phyloP scores from a whole-genome alignment of 345 rosid genomes.

The Hibiscus trionum region DNA sequence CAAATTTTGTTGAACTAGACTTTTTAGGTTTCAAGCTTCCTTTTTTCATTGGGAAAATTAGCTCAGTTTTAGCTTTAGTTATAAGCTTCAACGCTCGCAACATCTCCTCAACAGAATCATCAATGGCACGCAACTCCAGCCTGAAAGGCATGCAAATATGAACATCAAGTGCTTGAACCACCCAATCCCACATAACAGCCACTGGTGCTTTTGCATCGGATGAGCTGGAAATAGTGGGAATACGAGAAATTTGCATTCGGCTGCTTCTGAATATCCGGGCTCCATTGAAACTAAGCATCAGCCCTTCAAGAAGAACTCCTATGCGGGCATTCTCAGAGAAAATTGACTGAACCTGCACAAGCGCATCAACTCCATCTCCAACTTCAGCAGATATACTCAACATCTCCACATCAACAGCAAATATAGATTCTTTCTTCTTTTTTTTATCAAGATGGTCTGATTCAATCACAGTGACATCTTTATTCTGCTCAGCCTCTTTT shows the following conservation, averaged over 20 bases:
- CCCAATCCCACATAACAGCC: constrained; percentile 63
- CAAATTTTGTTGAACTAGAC: constrained; percentile 59
- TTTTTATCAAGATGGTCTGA: constrained; percentile 41
- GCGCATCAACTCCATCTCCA: constrained; percentile 89
- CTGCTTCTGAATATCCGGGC: constrained; percentile 68
- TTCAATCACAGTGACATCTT: constrained; percentile 34
- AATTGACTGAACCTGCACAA: constrained; percentile 81
- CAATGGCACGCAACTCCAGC: constrained; percentile 91
- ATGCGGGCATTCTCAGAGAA: constrained; percentile 94
- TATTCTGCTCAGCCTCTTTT: constrained; percentile 35
- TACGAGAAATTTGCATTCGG: constrained; percentile 88
- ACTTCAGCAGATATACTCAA: constrained; percentile 69
- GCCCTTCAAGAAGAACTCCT: constrained; percentile 94
- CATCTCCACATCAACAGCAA: constrained; percentile 89
- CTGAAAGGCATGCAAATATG: constrained; percentile 85
- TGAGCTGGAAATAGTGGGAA: constrained; percentile 54
- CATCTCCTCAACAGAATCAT: constrained; percentile 94
- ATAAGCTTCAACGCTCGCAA: constrained; percentile 77
- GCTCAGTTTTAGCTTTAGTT: constrained; percentile 53
- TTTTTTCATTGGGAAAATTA: constrained; percentile 47
- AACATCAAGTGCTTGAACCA: constrained; percentile 83
- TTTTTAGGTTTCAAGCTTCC: constrained; percentile 66
- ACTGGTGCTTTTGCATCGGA: constrained; percentile 42
- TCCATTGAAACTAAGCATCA: constrained; percentile 62
- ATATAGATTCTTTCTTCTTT: constrained; percentile 84